A percentile compares a stretch with the other conserved stretches of the same genome.
Conservation (phyloP, 371 early-diverging fungal genomes). For the Lichtheimia ramosa region DNA sequence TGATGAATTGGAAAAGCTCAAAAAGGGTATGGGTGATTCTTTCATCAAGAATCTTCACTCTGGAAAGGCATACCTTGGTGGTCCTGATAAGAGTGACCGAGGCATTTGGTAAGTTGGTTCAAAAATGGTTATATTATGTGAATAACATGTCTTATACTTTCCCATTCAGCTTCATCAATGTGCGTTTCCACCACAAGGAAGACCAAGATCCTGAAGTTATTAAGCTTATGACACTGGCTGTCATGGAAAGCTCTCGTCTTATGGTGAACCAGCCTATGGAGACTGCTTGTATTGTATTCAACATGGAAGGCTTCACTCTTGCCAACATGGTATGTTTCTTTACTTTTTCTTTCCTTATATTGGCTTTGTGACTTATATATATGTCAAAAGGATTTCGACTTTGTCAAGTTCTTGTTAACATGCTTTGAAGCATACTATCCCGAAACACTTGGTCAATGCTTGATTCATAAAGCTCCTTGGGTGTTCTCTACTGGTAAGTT, state of each 20-base stretch:
- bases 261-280: constrained; percentile 75
- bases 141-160: background rate
- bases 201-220: constrained; percentile 59
- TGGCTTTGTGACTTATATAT: background rate
- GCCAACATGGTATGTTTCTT: constrained; percentile 68
- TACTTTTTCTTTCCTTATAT: too few relatives aligned
- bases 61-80: constrained; percentile 52
- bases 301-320: constrained; percentile 78
- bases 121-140: background rate
- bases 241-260: constrained; percentile 84
- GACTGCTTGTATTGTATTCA: constrained; percentile 82
- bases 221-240: constrained; percentile 66
- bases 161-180: constrained; percentile 61
- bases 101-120: constrained; percentile 53
- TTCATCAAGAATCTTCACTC: constrained; percentile 41
- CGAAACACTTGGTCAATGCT: constrained; percentile 77
- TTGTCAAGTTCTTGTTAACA: constrained; percentile 77
- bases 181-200: constrained; percentile 56
- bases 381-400: constrained; percentile 62
- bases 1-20: constrained; percentile 39
- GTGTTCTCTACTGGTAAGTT: constrained; percentile 73
- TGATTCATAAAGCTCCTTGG: constrained; percentile 87
- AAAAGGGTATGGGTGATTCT: constrained; percentile 35
- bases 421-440: constrained; percentile 90
- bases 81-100: constrained; percentile 46